A percentile compares a stretch with the other conserved stretches of the same genome.
phyloP scores from a whole-genome alignment of 805 yeast species.

The Starmerella bombicola region DNA sequence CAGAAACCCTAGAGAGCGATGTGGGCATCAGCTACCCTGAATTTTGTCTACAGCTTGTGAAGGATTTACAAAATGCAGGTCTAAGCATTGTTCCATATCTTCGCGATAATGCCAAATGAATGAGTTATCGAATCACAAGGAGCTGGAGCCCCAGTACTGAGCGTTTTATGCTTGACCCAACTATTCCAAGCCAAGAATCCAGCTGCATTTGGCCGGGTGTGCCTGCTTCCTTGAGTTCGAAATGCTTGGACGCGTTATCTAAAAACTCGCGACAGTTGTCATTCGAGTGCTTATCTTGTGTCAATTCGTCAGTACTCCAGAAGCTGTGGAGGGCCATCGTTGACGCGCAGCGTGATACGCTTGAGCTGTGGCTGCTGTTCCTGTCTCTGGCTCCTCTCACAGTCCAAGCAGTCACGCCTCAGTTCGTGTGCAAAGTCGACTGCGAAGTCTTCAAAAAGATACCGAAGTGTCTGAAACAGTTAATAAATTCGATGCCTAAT shows the following conservation, averaged over 20 bases:
- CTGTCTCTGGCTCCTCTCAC: background rate
- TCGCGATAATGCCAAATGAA: background rate
- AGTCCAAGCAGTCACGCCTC: background rate
- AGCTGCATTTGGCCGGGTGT: slow-evolving; percentile 1
- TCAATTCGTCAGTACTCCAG: background rate
- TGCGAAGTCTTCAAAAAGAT: background rate
- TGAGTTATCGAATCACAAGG: background rate
- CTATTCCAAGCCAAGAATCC: slow-evolving; percentile 1
- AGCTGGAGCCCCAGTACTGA: background rate
- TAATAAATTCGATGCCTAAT: background rate
- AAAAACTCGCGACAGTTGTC: slow-evolving; percentile 2
- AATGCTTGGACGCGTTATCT: slow-evolving; percentile 3
- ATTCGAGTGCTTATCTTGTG: background rate
- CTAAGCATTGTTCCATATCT: slow-evolving; percentile 7
- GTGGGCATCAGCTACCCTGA: slow-evolving; percentile 3
- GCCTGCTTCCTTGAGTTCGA: background rate
- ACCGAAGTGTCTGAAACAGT: background rate
- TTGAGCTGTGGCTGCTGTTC: slow-evolving; percentile 14
- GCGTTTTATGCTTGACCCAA: background rate
- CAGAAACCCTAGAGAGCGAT: background rate
- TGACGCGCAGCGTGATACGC: slow-evolving; percentile 6
- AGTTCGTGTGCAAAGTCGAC: background rate
- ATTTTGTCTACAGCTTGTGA: slow-evolving; percentile 9
- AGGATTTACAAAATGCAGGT: slow-evolving; percentile 9
- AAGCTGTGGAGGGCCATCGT: slow-evolving; percentile 8